These are phyloP conservation scores for Cyclotella sp. DNA, from an alignment of 108 stramenopile species.

Conservation along the genomic window DNA sequence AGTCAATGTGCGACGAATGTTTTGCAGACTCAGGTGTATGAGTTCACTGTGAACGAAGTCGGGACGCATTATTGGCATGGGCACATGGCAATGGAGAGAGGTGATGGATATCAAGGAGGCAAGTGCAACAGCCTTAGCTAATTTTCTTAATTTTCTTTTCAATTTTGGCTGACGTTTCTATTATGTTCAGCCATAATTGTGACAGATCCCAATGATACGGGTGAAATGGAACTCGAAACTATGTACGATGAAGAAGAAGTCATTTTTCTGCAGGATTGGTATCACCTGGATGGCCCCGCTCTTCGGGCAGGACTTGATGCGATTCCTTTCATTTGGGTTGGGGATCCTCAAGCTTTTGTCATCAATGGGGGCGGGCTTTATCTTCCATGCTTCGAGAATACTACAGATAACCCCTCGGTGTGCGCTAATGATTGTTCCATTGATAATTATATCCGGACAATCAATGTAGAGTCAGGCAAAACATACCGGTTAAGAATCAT, in stretches of 20 bases:
- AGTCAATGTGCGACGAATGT: conserved; percentile 40
- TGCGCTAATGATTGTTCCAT: conserved; percentile 37
- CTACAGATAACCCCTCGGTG: background rate
- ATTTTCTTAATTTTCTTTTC: background rate
- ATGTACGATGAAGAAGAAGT: conserved; percentile 47
- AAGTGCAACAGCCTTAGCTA: background rate
- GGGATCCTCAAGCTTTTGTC: conserved; percentile 47
- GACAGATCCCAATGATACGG: conserved; percentile 15
- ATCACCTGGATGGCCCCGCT: conserved; percentile 22
- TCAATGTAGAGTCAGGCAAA: conserved; percentile 48
- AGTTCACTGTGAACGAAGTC: conserved; percentile 33
- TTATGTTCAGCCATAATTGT: conserved; percentile 36
- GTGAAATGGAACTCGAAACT: conserved; percentile 33
- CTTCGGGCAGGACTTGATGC: conserved; percentile 37
- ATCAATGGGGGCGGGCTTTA: conserved; percentile 49
- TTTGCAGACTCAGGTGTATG: conserved; percentile 47
- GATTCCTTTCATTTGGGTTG: conserved; percentile 55
- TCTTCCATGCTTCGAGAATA: conserved; percentile 25
- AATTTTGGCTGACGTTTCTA: background rate
- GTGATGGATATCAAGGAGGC: conserved; percentile 48
- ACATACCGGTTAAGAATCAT: conserved; percentile 54
- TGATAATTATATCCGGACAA: conserved; percentile 44
- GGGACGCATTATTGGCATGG: conserved; percentile 63
- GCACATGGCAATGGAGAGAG: conserved; percentile 44
- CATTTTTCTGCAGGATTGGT: conserved; percentile 52